Conservation (phyloP, 116 monocot genomes). For the Dioscorea cayenensis region DNA sequence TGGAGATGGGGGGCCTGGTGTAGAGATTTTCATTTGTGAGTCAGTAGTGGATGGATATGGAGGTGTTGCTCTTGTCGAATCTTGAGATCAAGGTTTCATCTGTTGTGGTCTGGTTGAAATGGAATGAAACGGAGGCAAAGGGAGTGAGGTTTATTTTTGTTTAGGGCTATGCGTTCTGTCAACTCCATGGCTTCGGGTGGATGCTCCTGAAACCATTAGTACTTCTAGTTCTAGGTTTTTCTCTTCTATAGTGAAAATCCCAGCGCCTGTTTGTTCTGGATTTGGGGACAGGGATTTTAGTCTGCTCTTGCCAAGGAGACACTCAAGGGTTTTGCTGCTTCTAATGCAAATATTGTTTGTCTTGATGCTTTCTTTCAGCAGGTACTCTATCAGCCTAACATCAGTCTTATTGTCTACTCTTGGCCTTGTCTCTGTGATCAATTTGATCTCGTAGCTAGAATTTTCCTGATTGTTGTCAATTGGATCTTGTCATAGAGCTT, state of each 20-base stretch:
- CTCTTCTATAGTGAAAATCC: neutral
- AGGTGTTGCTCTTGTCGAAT: neutral
- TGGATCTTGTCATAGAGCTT: neutral
- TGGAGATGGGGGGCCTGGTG: neutral
- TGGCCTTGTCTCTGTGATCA: no score
- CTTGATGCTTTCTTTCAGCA: neutral
- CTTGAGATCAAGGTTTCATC: neutral
- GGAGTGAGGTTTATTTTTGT: neutral
- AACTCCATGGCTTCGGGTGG: neutral
- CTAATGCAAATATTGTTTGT: neutral
- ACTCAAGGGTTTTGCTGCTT: neutral
- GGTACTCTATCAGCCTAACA: no score
- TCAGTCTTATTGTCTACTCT: no score
- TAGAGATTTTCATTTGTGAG: neutral
- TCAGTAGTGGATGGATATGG: neutral
- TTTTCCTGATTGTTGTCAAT: neutral
- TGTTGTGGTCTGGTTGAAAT: neutral
- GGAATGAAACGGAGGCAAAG: neutral
- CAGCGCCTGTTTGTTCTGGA: neutral
- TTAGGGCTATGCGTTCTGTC: neutral
- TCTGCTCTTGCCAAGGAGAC: neutral
- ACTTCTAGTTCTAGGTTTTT: neutral
- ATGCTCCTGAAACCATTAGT: neutral
- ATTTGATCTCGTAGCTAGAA: neutral
- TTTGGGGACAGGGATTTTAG: neutral